phyloP scores from a whole-genome alignment of 108 stramenopile genomes.

The Pseudonitzschia multiseries region DNA sequence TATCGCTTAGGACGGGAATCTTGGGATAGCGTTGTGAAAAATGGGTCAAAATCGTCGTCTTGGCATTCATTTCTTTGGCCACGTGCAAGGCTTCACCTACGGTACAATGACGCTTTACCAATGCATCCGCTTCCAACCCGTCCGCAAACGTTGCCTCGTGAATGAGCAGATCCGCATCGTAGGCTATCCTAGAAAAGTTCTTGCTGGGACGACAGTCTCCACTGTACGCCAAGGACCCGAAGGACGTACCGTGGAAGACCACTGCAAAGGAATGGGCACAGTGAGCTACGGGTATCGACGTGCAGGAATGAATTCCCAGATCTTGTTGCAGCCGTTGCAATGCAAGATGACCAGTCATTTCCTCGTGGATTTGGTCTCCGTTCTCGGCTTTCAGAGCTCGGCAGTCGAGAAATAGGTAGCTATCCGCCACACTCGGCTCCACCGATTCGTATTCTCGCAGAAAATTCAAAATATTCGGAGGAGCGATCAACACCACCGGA shows the following conservation, averaged over 20 bases:
- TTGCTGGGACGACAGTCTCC: constrained; percentile 95
- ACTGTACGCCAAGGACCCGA: constrained; percentile 86
- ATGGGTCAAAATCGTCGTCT: constrained; percentile 86
- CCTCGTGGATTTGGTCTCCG: neutral
- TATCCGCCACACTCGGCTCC: constrained; percentile 50
- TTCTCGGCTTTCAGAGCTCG: constrained; percentile 38
- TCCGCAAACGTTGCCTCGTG: constrained; percentile 99
- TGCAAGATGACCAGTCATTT: constrained; percentile 3
- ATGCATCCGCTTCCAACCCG: constrained; percentile 87
- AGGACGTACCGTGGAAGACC: constrained; percentile 68
- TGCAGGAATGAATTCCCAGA: constrained; percentile 53
- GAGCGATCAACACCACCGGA: constrained; percentile 87
- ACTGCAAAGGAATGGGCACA: constrained; percentile 88
- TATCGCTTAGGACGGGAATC: constrained; percentile 56
- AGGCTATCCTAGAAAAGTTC: constrained; percentile 60
- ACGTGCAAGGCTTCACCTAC: constrained; percentile 88
- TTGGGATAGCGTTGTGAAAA: constrained; percentile 97
- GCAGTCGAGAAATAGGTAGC: constrained; percentile 74
- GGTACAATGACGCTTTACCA: constrained; percentile 89
- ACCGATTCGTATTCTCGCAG: constrained; percentile 72
- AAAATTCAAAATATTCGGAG: constrained; percentile 68
- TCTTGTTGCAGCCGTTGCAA: constrained; percentile 43
- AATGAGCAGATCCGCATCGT: constrained; percentile 83
- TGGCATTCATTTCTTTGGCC: constrained; percentile 77
- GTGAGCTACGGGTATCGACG: constrained; percentile 84